These are phyloP conservation scores for Cadophora gregata DNA, from an alignment of 2,329 filamentous ascomycete species.

Conservation along the genomic window DNA sequence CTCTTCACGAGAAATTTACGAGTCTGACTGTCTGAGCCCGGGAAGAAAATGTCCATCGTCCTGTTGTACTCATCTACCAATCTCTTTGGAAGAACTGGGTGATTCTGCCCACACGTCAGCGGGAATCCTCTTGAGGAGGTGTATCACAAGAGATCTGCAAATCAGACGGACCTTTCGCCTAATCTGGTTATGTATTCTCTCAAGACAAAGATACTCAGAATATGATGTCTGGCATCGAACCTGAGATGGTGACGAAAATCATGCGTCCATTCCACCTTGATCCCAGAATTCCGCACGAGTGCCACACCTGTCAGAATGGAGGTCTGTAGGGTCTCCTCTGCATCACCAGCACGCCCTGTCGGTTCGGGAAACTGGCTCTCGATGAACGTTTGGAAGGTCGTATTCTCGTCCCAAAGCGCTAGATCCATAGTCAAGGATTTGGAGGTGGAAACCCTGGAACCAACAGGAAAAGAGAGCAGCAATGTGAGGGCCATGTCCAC, in stretches of 20 bases:
- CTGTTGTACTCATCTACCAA: background rate
- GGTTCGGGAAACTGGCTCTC: background rate
- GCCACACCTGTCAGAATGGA: background rate
- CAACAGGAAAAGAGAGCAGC: background rate
- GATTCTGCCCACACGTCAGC: background rate
- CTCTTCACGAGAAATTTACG: background rate
- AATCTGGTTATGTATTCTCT: background rate
- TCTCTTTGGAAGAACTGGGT: background rate
- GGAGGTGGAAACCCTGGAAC: background rate
- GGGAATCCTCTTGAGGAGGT: background rate
- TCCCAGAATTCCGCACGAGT: background rate
- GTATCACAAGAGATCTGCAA: background rate
- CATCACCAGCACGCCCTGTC: background rate
- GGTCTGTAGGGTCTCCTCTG: background rate
- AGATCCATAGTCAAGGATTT: background rate
- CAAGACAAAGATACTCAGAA: background rate
- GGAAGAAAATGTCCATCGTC: background rate
- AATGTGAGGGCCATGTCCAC: background rate
- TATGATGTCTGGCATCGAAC: background rate
- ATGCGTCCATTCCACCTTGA: background rate
- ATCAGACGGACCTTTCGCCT: background rate
- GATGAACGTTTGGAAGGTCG: background rate
- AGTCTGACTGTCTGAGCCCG: background rate
- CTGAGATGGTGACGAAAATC: background rate
- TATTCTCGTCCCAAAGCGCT: background rate